phyloP scores from a whole-genome alignment of 2,329 filamentous ascomycete genomes.

The Colletotrichum sp. region DNA sequence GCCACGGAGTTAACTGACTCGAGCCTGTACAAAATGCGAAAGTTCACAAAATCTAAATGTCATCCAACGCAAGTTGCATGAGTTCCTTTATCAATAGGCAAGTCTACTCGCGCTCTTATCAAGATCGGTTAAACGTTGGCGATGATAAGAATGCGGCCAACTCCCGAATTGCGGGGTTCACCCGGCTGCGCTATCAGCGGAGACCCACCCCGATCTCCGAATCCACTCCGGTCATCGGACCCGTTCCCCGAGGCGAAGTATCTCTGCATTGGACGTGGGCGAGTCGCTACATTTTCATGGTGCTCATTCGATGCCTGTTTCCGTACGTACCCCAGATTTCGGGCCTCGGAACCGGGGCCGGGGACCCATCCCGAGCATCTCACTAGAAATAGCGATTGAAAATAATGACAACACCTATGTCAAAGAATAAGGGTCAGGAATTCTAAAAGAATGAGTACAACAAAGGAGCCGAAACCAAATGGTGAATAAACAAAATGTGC shows the following conservation, averaged over 20 bases:
- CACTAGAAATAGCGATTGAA: not conserved
- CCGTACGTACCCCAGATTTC: not conserved
- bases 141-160: not conserved
- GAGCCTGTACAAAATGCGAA: no score
- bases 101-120: not conserved
- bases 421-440: not conserved
- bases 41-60: no score
- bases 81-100: rapidly evolving
- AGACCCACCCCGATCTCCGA: slow-evolving; percentile 21
- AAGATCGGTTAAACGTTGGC: not conserved
- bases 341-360: not conserved
- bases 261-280: not conserved
- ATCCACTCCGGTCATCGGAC: slow-evolving; percentile 1
- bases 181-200: not conserved
- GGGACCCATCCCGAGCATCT: not conserved
- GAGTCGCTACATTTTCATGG: not conserved
- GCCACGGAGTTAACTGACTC: not conserved
- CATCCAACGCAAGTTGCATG: not conserved
- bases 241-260: not conserved
- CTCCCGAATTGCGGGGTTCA: not conserved
- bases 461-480: not conserved
- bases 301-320: not conserved
- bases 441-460: not conserved
- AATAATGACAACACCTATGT: not conserved
- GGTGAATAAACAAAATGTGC: rapidly evolving